Evolutionary conservation across 1,139 yeast genomes (phyloP), one percentile per base, ranked within the genome.

Genomic region (Candida glucosophila): DNA sequence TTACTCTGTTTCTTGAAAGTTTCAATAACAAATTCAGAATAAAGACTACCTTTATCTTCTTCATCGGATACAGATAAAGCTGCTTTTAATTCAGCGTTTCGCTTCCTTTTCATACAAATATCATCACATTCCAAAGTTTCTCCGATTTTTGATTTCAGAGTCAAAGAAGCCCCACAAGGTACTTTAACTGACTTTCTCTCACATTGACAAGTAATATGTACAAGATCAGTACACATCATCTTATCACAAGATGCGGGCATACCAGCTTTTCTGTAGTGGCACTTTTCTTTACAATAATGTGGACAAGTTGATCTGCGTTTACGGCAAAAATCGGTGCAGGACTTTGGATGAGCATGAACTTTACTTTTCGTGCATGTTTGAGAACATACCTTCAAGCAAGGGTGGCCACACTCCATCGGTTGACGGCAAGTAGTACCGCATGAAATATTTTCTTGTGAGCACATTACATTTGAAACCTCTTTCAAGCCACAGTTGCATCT

Each of bases 401-500:
- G 55, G 46, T 86, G 96, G 11, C 94, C 92, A 49, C 83, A 75
- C 1, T 56, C 44, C 31, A 81, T 62, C 4, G 51, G 40, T 28
- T 64, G 68, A 2, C 59, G 68, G 55, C 97, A 86, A 13, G 59
- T 52, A 22, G 55, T 61, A 8, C 90, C 88, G 52, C 97, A 86
- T 3, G 83, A 73, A 0, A 79, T 86, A 16, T 60, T 59, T 5
- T 63, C 58, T 33, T 79, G 82, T 26, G 78, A 79, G 50, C 96
- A 79, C 39, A 74, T 71, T 12, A 81, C 73, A 15, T 82, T 80
- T 23, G 73, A 67, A 14, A 82, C 64, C 6, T 57, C 55, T 10
- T 39, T 39, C 34, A 67, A 65, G 4, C 88, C 88, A 61, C 97
- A 86, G 36, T 72, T 69, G 47, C 97, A 86, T 12, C 40, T 41